Evolutionary conservation across 768 basidiomycete species (phyloP), one percentile per base, ranked within the genome.

Genomic region (Tremella mesenterica): DNA sequence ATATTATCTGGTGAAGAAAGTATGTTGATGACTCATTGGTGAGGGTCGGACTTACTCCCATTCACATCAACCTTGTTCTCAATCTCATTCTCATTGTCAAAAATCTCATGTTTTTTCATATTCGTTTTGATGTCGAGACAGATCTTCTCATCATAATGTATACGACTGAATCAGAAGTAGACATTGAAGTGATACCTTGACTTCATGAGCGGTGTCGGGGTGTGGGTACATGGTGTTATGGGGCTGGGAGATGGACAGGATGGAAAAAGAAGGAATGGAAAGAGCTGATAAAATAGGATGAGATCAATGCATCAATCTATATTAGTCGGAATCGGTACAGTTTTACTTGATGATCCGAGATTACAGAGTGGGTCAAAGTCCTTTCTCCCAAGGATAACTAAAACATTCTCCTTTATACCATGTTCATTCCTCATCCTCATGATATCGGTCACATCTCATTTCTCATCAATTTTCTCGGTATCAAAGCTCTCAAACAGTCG

Each of bases 1-100:
- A 79, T 80, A 27, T 76, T 99, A 33, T 91, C 88, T 60, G 88
- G 93, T 6, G 74, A 77, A 43, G 86, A 95, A 64, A 89, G 86
- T 72, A 85, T 92, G 83, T 59, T 80, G 36, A 88, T 99, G 85
- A 97, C 93, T 10, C 93, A 97, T 72, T 86, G 87, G 91, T 89
- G 64, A 57, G 79, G 60, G 34, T n/a, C n/a, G n/a, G n/a, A n/a
- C n/a, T n/a, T n/a, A 10, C 44, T 29, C 18, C 34, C 34, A 36
- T 18, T 18, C 18, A 12, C 18, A 12, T 18, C 34, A 36, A 12
- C 34, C 34, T 36, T 36, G 12, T 18, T 18, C 18, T 12, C 34
- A 12, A 12, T 36, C 12, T 36, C 34, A 36, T 36, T 18, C 34
- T 36, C 34, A 12, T n/a, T n/a, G n/a, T n/a, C n/a, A n/a, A n/a